Conservation (phyloP, 305 asterid species). For the Lippia alba region DNA sequence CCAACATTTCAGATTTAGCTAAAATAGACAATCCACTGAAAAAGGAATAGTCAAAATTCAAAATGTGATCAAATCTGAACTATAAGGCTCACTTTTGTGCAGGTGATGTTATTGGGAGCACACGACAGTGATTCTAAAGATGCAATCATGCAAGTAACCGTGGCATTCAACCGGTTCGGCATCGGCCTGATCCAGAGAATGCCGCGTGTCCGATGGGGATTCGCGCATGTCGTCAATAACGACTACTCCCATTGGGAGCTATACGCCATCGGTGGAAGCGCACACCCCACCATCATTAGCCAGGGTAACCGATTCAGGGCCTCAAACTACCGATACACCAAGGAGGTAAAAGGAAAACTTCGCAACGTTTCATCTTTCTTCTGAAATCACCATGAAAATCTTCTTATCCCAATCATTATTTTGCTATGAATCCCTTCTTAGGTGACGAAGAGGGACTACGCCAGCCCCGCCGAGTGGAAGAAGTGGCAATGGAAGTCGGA, state of each 20-base stretch:
- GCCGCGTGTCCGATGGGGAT: conserved; percentile 53
- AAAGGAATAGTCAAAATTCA: too few species aligned
- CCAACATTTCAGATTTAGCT: too few species aligned
- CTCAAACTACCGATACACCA: conserved; percentile 43
- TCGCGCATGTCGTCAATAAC: conserved; percentile 52
- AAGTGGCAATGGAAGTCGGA: conserved; percentile 94
- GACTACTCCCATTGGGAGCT: conserved; percentile 53
- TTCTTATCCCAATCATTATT: background rate
- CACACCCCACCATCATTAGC: conserved; percentile 57
- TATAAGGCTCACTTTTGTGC: conserved; percentile 1
- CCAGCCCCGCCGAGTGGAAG: conserved; percentile 60
- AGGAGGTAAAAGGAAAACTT: conserved; percentile 39
- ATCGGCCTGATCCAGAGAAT: conserved; percentile 52
- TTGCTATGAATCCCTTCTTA: background rate
- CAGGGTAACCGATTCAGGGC: conserved; percentile 58
- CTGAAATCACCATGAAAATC: too few species aligned
- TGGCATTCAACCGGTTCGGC: conserved; percentile 53
- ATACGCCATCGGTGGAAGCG: conserved; percentile 57
- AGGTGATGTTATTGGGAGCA: conserved; percentile 58
- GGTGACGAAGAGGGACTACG: conserved; percentile 78
- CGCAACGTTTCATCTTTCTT: too few species aligned
- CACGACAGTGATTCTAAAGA: conserved; percentile 35
- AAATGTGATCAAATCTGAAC: background rate
- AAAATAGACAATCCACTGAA: too few species aligned
- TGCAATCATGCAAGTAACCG: conserved; percentile 52